Evolutionary conservation across 192 early-diverging fungal species (phyloP).

Genomic region (Backusella liffmaniae): DNA sequence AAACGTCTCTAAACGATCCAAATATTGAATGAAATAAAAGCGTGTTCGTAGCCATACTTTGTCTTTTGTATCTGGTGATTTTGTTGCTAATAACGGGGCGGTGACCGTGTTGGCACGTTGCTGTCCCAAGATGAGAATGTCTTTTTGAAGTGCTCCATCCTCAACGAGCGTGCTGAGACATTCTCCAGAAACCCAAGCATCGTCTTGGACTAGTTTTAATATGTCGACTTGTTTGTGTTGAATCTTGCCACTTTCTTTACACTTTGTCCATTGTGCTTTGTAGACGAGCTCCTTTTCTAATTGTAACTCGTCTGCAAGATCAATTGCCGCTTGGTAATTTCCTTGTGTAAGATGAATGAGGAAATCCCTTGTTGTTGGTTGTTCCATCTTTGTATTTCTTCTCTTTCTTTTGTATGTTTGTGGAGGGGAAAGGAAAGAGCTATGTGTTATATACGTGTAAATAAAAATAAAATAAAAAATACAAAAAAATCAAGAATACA

Average conservation of each 20-base stretch:
- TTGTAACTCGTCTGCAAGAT: slow-evolving; percentile 48
- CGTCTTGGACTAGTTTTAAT: slow-evolving; percentile 52
- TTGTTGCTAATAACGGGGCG: slow-evolving; percentile 23
- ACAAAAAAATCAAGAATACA: not conserved
- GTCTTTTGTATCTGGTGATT: slow-evolving; percentile 22
- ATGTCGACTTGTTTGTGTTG: slow-evolving; percentile 35
- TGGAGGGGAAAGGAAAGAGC: not conserved
- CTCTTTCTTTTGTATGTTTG: not conserved
- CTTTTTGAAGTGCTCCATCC: slow-evolving; percentile 28
- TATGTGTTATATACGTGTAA: not conserved
- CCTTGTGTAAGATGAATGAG: slow-evolving; percentile 47
- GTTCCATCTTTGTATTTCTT: slow-evolving; percentile 20
- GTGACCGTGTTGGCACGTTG: slow-evolving; percentile 23
- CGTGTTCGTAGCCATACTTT: slow-evolving; percentile 50
- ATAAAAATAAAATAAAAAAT: not conserved
- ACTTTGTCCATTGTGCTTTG: slow-evolving; percentile 57
- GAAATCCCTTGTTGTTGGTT: slow-evolving; percentile 48
- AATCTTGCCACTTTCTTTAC: slow-evolving; percentile 27
- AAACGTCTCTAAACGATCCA: slow-evolving; percentile 63
- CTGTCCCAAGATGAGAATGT: slow-evolving; percentile 54
- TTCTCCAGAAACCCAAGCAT: slow-evolving; percentile 56
- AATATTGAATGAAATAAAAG: slow-evolving; percentile 55
- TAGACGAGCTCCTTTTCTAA: slow-evolving; percentile 61
- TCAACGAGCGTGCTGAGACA: slow-evolving; percentile 46
- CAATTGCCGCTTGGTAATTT: slow-evolving; percentile 58